A percentile compares a stretch with the other conserved stretches of the same genome.
phyloP scores from a whole-genome alignment of 768 basidiomycete species.

The Boletellus sp. region DNA sequence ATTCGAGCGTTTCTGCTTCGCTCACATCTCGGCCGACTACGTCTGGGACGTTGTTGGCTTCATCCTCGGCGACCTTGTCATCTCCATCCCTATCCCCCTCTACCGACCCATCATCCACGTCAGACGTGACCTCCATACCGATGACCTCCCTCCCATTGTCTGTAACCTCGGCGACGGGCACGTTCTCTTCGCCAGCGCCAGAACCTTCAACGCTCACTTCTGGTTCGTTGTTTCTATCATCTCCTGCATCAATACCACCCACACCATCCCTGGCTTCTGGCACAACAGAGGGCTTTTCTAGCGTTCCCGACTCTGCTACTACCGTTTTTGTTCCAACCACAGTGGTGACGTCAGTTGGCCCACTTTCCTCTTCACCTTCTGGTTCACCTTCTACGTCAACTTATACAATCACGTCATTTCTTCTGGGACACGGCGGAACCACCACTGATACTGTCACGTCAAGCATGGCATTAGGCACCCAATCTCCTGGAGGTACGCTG shows the following conservation, averaged over 20 bases:
- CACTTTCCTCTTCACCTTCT: background rate
- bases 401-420: conserved; percentile 15
- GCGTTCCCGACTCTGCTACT: conserved; percentile 2
- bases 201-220: background rate
- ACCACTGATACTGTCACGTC: conserved; percentile 19
- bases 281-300: background rate
- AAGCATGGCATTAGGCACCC: conserved; percentile 23
- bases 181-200: background rate
- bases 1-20: conserved; percentile 14
- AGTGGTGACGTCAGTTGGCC: conserved; percentile 3
- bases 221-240: background rate
- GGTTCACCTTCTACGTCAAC: conserved; percentile 15
- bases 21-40: background rate
- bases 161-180: background rate
- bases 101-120: background rate
- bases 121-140: background rate
- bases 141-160: background rate
- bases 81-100: background rate
- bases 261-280: background rate
- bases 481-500: conserved; percentile 1
- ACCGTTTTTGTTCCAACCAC: conserved; percentile 16
- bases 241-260: background rate
- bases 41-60: background rate
- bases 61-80: background rate
- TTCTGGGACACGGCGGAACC: conserved; percentile 13